Percentiles rank a stretch among this genome's conserved stretches.
phyloP scores from a whole-genome alignment of 2,329 filamentous ascomycete genomes.

The Colletotrichum godetiae region DNA sequence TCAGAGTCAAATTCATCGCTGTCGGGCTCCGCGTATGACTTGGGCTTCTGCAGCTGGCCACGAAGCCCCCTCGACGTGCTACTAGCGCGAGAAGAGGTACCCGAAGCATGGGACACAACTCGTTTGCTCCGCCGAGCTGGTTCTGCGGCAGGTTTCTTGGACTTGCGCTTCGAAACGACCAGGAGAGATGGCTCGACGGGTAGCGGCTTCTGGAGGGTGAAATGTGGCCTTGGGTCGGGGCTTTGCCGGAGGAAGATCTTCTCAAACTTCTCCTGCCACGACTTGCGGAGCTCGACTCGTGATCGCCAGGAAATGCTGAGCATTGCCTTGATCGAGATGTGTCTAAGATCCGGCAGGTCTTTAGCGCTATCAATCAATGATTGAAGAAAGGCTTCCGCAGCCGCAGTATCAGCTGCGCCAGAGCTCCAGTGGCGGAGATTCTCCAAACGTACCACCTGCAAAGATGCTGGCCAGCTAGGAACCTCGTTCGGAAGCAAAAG shows the following conservation, averaged over 20 bases:
- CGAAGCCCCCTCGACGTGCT: slow-evolving; percentile 41
- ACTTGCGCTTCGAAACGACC: slow-evolving; percentile 8
- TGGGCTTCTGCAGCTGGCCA: slow-evolving; percentile 29
- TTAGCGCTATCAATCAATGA: slow-evolving; percentile 80
- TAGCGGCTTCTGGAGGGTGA: slow-evolving; percentile 37
- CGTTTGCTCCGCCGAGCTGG: slow-evolving; percentile 52
- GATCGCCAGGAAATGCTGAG: slow-evolving; percentile 85
- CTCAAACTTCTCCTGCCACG: slow-evolving; percentile 79
- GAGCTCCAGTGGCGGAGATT: slow-evolving; percentile 79
- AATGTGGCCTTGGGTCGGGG: slow-evolving; percentile 49
- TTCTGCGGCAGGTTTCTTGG: slow-evolving; percentile 14
- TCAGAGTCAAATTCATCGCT: slow-evolving; percentile 55
- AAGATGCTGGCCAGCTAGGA: slow-evolving; percentile 81
- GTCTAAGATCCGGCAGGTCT: slow-evolving; percentile 73
- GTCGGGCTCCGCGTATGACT: slow-evolving; percentile 58
- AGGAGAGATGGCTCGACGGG: neutral
- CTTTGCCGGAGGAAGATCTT: slow-evolving; percentile 70
- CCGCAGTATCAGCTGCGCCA: slow-evolving; percentile 73
- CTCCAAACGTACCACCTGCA: slow-evolving; percentile 79
- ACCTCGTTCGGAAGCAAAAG: slow-evolving; percentile 73
- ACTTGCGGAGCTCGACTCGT: slow-evolving; percentile 80
- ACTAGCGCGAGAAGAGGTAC: slow-evolving; percentile 43
- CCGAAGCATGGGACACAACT: slow-evolving; percentile 43
- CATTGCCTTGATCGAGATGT: slow-evolving; percentile 79
- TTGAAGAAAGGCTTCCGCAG: slow-evolving; percentile 81